Conservation (phyloP, 1,284 basidiomycete genomes). For the Jaminaea rosea region DNA sequence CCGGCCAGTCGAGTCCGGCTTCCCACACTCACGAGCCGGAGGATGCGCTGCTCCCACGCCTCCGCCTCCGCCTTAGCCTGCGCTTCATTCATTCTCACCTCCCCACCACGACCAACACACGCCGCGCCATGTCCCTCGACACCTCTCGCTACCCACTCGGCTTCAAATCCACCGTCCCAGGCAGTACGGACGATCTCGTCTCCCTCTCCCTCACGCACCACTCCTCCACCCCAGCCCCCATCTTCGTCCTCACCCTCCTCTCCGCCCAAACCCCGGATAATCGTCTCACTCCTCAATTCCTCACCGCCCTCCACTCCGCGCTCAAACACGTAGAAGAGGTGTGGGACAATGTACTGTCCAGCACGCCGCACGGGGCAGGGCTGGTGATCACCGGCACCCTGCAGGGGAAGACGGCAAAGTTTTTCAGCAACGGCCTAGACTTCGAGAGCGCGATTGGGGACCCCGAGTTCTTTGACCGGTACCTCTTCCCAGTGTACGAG, state of each 20-base stretch:
- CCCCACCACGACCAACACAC: background rate
- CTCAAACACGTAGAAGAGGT: slow-evolving; percentile 67
- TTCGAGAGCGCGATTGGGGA: slow-evolving; percentile 59
- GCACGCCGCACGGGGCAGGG: slow-evolving; percentile 21
- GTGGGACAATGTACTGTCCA: slow-evolving; percentile 56
- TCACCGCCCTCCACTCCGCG: slow-evolving; percentile 61
- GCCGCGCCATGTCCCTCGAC: background rate
- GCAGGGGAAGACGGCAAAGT: slow-evolving; percentile 16
- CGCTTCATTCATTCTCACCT: background rate
- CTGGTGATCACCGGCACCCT: slow-evolving; percentile 30
- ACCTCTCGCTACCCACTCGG: background rate
- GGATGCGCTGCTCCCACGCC: too few species aligned
- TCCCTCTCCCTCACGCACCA: background rate
- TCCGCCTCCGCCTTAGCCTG: background rate
- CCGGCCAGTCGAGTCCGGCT: too few species aligned
- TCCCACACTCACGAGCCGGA: too few species aligned
- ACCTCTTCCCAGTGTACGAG: slow-evolving; percentile 51
- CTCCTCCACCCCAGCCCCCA: slow-evolving; percentile 5
- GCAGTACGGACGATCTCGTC: background rate
- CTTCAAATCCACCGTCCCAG: background rate
- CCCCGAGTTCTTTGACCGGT: slow-evolving; percentile 56
- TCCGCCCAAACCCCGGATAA: slow-evolving; percentile 54
- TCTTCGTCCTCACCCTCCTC: slow-evolving; percentile 31
- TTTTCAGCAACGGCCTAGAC: slow-evolving; percentile 58
- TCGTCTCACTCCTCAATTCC: slow-evolving; percentile 58